Evolutionary conservation across 2,329 filamentous ascomycete species (phyloP).

Genomic region (Chrysoporthe puriensis): DNA sequence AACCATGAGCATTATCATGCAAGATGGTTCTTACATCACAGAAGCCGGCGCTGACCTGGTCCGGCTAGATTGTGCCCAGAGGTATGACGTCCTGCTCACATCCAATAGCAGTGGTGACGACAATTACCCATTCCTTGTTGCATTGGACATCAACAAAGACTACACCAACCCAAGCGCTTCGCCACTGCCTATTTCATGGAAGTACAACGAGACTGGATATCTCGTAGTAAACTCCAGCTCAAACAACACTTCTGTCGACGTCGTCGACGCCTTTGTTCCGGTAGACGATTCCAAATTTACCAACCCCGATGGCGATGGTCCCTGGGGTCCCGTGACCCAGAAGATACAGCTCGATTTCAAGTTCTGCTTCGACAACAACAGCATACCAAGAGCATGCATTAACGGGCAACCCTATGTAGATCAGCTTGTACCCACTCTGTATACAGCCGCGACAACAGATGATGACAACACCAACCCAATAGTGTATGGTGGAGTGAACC

Average conservation of each 20-base stretch:
- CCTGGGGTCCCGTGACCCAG: slow-evolving; percentile 57
- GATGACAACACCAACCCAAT: slow-evolving; percentile 44
- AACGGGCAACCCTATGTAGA: slow-evolving; percentile 70
- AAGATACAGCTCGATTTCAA: slow-evolving; percentile 58
- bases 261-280: slow-evolving; percentile 48
- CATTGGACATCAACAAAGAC: slow-evolving; percentile 50
- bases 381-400: slow-evolving; percentile 63
- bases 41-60: slow-evolving; percentile 42
- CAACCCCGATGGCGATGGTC: slow-evolving; percentile 55
- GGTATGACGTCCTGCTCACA: slow-evolving; percentile 49
- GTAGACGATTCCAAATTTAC: slow-evolving; percentile 66
- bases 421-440: slow-evolving; percentile 72
- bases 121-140: slow-evolving; percentile 50
- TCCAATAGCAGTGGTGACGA: slow-evolving; percentile 38
- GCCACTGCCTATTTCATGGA: slow-evolving; percentile 35
- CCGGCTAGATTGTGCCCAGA: slow-evolving; percentile 48
- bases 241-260: slow-evolving; percentile 35
- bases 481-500: slow-evolving; percentile 49
- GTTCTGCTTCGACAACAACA: slow-evolving; percentile 65
- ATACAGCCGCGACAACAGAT: slow-evolving; percentile 67
- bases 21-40: slow-evolving; percentile 47
- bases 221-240: slow-evolving; percentile 43
- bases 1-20: slow-evolving; percentile 50
- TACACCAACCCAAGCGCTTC: slow-evolving; percentile 38
- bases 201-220: slow-evolving; percentile 48